Base-by-base conservation (phyloP, 2,329 filamentous ascomycete species). In the Trichoderma simmonsii region DNA sequence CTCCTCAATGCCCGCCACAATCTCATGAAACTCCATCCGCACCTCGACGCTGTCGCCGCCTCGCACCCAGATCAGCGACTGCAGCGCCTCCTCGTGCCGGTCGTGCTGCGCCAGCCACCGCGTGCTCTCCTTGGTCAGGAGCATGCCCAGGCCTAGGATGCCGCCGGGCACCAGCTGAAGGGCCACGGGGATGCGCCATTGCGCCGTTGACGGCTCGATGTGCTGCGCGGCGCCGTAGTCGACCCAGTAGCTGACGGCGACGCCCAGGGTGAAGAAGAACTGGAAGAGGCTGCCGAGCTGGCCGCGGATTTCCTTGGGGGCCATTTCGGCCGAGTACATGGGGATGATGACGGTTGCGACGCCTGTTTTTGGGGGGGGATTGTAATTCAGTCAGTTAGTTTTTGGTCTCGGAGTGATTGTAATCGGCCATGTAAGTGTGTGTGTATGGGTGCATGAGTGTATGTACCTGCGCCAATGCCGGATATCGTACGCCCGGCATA, bases 111-210 rank as follows among this genome's bases (percentile, higher is more conserved):
- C 83, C 18, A 86, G 76, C 85, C 85, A 85, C 61, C 84, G 78
- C 1, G 80, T 79, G 69, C 83, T 85, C 78, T 87, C 86, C 71
- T 82, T 84, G 26, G 84, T 82, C 3, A 86, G 79, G 5, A 86
- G 77, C 84, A 86, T 86, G 0, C 85, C 85, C 21, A 85, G 72
- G 0, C 84, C 82, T 8, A 87, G 76, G 6, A 87, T 76, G 2
- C 79, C 84, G 3, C 83, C 85, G 0, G 84, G 84, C 1, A 87
- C 79, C 6, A 87, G 80, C 74, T 87, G 84, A 18, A 86, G 77
- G 2, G 80, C 82, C 4, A 85, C 81, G 7, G 86, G 84, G 18
- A 87, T 82, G 73, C 86, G 85, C 86, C 86, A 87, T 75, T 87
- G 86, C 9, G 75, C 77, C 0, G 83, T 84, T 0, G 78, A 79